Evolutionary conservation across 257 asterid genomes (phyloP).

Genomic region (Ligustrum vulgare): DNA sequence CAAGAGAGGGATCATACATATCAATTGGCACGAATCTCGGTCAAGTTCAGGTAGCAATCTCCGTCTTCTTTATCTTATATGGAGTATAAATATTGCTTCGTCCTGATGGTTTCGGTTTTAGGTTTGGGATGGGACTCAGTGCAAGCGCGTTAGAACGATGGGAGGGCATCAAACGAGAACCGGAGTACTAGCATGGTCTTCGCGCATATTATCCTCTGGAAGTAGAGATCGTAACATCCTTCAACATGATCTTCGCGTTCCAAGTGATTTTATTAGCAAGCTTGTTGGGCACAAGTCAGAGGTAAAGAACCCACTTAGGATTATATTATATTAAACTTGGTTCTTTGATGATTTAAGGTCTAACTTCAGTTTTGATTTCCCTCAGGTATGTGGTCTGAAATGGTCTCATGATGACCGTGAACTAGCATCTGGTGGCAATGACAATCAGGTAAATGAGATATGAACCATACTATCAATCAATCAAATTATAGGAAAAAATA

Average conservation of each 20-base stretch:
- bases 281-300: slow-evolving; percentile 94
- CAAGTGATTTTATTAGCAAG: slow-evolving; percentile 75
- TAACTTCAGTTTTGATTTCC: slow-evolving; percentile 14
- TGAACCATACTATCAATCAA: background rate
- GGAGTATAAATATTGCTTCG: background rate
- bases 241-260: slow-evolving; percentile 89
- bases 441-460: slow-evolving; percentile 65
- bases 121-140: slow-evolving; percentile 96
- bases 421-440: slow-evolving; percentile 98
- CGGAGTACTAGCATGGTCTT: slow-evolving; percentile 89
- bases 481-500: background rate
- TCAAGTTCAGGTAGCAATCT: slow-evolving; percentile 72
- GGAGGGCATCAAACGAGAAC: slow-evolving; percentile 94
- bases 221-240: slow-evolving; percentile 95
- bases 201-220: slow-evolving; percentile 86
- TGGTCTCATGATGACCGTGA: slow-evolving; percentile 98
- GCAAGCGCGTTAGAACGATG: slow-evolving; percentile 89
- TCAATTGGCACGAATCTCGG: slow-evolving; percentile 90
- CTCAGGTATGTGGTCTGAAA: slow-evolving; percentile 87
- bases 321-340: slow-evolving; percentile 6
- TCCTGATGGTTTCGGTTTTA: slow-evolving; percentile 18
- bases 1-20: slow-evolving; percentile 87
- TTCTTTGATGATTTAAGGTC: background rate
- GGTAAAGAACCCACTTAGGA: slow-evolving; percentile 37
- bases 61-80: background rate